These are phyloP conservation scores for Dictyostelium purpureum DNA, from an alignment of 78 protist genomes.

Conservation along the genomic window DNA sequence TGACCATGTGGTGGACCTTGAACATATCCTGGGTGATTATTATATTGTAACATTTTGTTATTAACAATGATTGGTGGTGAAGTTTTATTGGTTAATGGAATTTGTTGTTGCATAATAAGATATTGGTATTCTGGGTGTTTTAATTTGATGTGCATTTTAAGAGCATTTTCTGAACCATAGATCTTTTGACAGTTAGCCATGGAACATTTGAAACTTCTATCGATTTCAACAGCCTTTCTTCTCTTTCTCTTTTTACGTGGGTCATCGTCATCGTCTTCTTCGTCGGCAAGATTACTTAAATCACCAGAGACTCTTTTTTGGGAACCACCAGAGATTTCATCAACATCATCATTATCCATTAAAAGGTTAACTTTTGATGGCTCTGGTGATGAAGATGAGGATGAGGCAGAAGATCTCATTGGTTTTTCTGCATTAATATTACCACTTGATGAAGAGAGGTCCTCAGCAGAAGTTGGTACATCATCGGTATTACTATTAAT, in stretches of 20 bases:
- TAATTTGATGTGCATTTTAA: constrained; percentile 75
- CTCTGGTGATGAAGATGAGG: constrained; percentile 8
- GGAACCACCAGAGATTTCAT: neutral
- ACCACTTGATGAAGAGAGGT: neutral
- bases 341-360: neutral
- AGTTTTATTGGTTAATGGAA: constrained; percentile 54
- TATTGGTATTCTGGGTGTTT: constrained; percentile 81
- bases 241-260: constrained; percentile 76
- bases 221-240: constrained; percentile 76
- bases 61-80: constrained; percentile 42
- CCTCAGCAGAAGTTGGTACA: neutral
- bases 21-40: neutral
- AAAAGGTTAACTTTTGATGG: neutral
- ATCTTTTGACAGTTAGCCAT: constrained; percentile 72
- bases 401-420: neutral
- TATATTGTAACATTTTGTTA: constrained; percentile 41
- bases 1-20: neutral
- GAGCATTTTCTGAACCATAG: constrained; percentile 80
- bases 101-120: constrained; percentile 58
- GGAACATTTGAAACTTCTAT: constrained; percentile 59
- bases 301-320: neutral
- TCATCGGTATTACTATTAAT: neutral
- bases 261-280: constrained; percentile 46
- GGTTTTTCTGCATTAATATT: neutral
- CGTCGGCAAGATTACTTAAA: neutral